Conservation (phyloP, 768 basidiomycete genomes). For the Solioccasus polychromus region DNA sequence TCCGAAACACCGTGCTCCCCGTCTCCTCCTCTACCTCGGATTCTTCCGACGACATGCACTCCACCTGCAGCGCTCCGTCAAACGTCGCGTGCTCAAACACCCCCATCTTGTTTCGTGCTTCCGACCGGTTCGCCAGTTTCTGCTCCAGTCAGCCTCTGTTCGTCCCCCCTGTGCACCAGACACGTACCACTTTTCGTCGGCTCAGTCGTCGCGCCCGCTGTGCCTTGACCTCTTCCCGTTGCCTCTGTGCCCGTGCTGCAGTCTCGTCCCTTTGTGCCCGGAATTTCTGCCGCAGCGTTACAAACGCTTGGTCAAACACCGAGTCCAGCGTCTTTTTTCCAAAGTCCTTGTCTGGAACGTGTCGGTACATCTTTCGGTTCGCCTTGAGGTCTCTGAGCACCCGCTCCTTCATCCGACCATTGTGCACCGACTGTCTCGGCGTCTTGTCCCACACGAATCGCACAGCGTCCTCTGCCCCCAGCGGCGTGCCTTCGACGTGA, state of each 20-base stretch:
- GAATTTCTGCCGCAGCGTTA: slow-evolving; percentile 67
- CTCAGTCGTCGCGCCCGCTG: slow-evolving; percentile 57
- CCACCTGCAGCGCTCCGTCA: slow-evolving; percentile 66
- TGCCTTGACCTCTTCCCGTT: slow-evolving; percentile 60
- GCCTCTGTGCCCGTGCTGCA: slow-evolving; percentile 42
- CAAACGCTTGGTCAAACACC: slow-evolving; percentile 69
- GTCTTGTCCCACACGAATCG: slow-evolving; percentile 83
- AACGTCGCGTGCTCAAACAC: slow-evolving; percentile 61
- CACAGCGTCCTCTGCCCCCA: slow-evolving; percentile 51
- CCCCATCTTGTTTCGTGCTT: slow-evolving; percentile 50
- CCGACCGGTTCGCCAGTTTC: slow-evolving; percentile 69
- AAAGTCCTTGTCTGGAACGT: slow-evolving; percentile 67
- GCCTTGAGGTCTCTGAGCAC: slow-evolving; percentile 58
- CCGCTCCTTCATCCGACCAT: slow-evolving; percentile 66
- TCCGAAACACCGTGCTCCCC: slow-evolving; percentile 39
- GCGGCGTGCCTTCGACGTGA: slow-evolving; percentile 50
- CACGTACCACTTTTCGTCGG: slow-evolving; percentile 61
- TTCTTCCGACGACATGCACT: slow-evolving; percentile 83
- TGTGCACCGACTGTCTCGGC: slow-evolving; percentile 70
- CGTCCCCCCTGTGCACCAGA: background rate
- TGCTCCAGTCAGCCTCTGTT: slow-evolving; percentile 29
- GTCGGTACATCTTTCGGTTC: slow-evolving; percentile 54
- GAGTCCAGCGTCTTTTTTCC: slow-evolving; percentile 55
- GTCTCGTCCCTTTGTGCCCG: slow-evolving; percentile 52
- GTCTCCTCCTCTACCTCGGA: slow-evolving; percentile 51